Evolutionary conservation across 345 rosid genomes (phyloP).

Genomic region (Limnanthes douglasii): DNA sequence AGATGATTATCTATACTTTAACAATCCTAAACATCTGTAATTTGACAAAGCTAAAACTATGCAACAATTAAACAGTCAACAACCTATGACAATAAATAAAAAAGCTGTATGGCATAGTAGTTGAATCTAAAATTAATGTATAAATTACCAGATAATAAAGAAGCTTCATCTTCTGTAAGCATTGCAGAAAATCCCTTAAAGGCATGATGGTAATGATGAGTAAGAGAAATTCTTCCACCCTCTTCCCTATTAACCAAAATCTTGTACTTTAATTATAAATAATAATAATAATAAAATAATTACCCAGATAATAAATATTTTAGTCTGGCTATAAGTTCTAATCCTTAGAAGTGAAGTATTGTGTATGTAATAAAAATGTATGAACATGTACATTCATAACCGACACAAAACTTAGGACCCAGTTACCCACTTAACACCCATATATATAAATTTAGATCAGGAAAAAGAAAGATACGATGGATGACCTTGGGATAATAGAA

Average conservation of each 20-base stretch:
- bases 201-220: conserved; percentile 47
- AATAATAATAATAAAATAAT: too few relatives aligned
- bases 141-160: conserved; percentile 37
- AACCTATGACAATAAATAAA: neutral
- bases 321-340: too few relatives aligned
- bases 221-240: conserved; percentile 20
- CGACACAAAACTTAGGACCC: too few relatives aligned
- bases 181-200: conserved; percentile 70
- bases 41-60: neutral
- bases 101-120: too few relatives aligned
- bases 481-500: conserved; percentile 12
- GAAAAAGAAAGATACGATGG: too few relatives aligned
- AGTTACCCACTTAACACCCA: neutral
- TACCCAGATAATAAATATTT: too few relatives aligned
- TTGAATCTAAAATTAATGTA: too few relatives aligned
- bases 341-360: too few relatives aligned
- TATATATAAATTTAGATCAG: neutral
- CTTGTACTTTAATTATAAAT: too few relatives aligned
- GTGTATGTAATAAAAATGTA: too few relatives aligned
- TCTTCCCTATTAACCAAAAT: conserved; percentile 19
- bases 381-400: too few relatives aligned
- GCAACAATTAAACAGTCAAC: neutral
- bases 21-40: neutral
- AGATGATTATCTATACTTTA: too few relatives aligned
- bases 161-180: conserved; percentile 60